Base-by-base conservation (phyloP, 495 filamentous ascomycete genomes). In the Lichina pygmaea region DNA sequence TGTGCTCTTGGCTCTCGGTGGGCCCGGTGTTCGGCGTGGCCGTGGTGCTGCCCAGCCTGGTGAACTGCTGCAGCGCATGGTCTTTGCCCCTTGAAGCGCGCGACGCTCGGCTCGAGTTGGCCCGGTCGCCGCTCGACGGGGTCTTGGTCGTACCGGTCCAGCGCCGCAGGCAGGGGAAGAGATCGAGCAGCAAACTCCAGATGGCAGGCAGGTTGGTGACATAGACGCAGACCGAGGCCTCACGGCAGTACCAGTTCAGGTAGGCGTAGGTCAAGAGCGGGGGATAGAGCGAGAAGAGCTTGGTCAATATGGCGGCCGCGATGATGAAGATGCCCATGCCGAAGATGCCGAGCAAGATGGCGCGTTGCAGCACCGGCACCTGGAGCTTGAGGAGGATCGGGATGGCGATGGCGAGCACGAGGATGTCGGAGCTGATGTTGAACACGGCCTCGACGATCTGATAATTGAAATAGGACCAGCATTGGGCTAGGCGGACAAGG, bases 181-280 rank as follows among this genome's bases (percentile, higher is more conserved):
- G 34, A 9, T 57, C 49, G 12, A 57, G 52, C 36, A 65, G 46
- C 32, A 64, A 53, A 3, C 58, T 57, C 66, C 66, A 68, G 39
- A 66, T 57, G 47, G 65, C 51, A 0, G 66, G 66, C 0, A 69
- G 50, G 47, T 66, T 70, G 38, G 62, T 54, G 7, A 68, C 64
- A 48, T 63, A 64, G 12, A 69, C 53, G 2, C 61, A 60, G 2
- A 62, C 58, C 0, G 57, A 56, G 0, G 63, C 58, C 50, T 70
- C 66, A 13, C 63, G 62, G 32, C 61, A 56, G 50, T 70, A 67
- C 64, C 65, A 70, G 7, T 63, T 52, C 52, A 65, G 62, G 51
- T 67, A 70, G n/a, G 50, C 49, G 2, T 60, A 56, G 34, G 60
- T 62, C 46, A 68, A 61, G 8, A 66, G 30, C 55, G 5, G 51